These are phyloP conservation scores for Colletotrichum eleusines DNA, from an alignment of 2,329 filamentous ascomycete genomes.

Conservation along the genomic window DNA sequence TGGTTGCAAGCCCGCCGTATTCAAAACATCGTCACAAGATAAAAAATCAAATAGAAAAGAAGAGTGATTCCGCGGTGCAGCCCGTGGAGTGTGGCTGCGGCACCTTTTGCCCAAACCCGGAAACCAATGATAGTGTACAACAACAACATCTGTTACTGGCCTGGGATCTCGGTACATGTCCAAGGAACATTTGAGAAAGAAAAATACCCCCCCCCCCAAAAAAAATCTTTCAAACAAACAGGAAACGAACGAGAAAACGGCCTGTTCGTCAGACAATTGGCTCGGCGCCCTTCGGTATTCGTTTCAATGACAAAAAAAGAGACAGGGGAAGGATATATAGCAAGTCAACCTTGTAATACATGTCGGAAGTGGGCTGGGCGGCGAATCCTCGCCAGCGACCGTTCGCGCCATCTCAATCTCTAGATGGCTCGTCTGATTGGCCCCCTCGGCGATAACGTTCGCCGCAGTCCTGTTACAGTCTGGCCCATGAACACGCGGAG, in stretches of 20 bases:
- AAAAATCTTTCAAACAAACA: not conserved
- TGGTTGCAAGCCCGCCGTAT: not conserved
- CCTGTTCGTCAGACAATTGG: not conserved
- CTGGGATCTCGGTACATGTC: too few relatives aligned
- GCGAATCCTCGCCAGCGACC: not conserved
- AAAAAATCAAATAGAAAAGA: too few relatives aligned
- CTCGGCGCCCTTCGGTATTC: not conserved
- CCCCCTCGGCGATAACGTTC: slow-evolving; percentile 1
- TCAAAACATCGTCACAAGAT: not conserved
- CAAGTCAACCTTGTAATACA: too few relatives aligned
- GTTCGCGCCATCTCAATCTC: not conserved
- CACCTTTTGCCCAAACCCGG: not conserved
- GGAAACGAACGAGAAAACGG: not conserved
- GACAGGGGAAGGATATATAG: not conserved
- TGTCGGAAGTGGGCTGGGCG: slow-evolving; percentile 1
- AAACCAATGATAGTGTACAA: not conserved
- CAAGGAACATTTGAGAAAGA: too few relatives aligned
- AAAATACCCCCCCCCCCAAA: too few relatives aligned
- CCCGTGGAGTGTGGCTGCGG: not conserved
- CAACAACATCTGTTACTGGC: not conserved
- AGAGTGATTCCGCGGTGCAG: not conserved
- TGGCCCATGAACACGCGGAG: not conserved
- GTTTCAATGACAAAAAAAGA: not conserved
- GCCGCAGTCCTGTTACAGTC: slow-evolving; percentile 11
- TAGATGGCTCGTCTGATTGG: slow-evolving; percentile 10